Percentiles rank a stretch among this genome's conserved stretches.
Evolutionary conservation across 2,329 filamentous ascomycete species (phyloP).

Genomic region (Alternaria arbusti): DNA sequence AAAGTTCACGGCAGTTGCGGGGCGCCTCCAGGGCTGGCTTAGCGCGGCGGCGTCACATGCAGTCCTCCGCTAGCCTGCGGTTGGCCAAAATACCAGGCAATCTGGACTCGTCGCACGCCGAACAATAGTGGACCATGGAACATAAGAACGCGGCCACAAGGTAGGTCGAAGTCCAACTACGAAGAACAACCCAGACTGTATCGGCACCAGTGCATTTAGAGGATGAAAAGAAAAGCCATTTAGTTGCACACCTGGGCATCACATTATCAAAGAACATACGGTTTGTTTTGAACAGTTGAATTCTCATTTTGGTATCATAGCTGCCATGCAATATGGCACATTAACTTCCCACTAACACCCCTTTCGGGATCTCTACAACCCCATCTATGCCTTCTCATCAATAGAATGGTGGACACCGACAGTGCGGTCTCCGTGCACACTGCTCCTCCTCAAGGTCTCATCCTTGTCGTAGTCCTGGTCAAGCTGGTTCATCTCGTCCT

Average conservation of each 20-base stretch:
- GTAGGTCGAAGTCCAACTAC: background rate
- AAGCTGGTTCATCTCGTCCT: conserved; percentile 48
- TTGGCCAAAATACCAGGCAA: background rate
- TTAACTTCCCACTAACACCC: conserved; percentile 6
- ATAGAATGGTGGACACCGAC: conserved; percentile 25
- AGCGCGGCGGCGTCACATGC: background rate
- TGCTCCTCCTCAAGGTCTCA: conserved; percentile 32
- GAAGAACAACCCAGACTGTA: background rate
- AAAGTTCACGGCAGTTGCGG: background rate
- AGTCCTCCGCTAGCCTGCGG: background rate
- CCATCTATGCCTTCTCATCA: conserved; percentile 19
- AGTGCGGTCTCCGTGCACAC: conserved; percentile 29
- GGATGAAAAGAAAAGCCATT: background rate
- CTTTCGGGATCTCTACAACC: background rate
- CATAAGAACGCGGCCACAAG: background rate
- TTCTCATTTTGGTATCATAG: conserved; percentile 14
- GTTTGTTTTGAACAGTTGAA: background rate
- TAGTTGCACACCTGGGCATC: background rate
- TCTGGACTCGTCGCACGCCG: background rate
- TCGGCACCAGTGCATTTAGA: background rate
- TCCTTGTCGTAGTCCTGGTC: conserved; percentile 44
- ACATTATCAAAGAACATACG: background rate
- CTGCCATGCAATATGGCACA: background rate
- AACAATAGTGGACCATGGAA: background rate
- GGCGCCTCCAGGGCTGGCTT: background rate